These are phyloP conservation scores for Amylocarpus encephaloides DNA, from an alignment of 2,329 filamentous ascomycete species.

Conservation along the genomic window DNA sequence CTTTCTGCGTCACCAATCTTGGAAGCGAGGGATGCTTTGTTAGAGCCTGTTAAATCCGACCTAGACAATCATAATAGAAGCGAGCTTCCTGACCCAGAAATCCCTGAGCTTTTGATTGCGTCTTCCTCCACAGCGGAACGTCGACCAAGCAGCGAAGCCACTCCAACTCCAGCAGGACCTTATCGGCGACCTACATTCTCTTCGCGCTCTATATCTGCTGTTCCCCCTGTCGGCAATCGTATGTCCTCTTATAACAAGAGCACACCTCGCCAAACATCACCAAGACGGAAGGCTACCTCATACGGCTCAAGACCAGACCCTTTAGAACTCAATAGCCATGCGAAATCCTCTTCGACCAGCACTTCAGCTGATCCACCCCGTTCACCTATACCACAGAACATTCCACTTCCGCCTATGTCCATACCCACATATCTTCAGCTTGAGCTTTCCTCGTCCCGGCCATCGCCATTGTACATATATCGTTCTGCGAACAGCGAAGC, in stretches of 20 bases:
- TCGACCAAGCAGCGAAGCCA: constrained; percentile 12
- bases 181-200: constrained; percentile 22
- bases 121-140: constrained; percentile 14
- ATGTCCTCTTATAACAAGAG: constrained; percentile 21
- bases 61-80: constrained; percentile 11
- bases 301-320: constrained; percentile 23
- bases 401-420: constrained; percentile 61
- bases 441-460: constrained; percentile 54
- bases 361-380: constrained; percentile 17
- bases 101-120: constrained; percentile 12
- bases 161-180: constrained; percentile 4
- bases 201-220: constrained; percentile 25
- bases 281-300: constrained; percentile 22
- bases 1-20: constrained; percentile 26
- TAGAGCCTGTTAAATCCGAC: constrained; percentile 16
- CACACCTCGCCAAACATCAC: constrained; percentile 20
- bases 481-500: constrained; percentile 49
- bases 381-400: constrained; percentile 42
- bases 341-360: constrained; percentile 9
- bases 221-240: constrained; percentile 15
- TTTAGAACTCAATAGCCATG: constrained; percentile 21
- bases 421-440: constrained; percentile 59
- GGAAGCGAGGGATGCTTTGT: constrained; percentile 12
- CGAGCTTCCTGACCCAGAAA: constrained; percentile 8
- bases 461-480: constrained; percentile 61